Conservation (phyloP, 1,139 yeast genomes). For the Geotrichum carabidarum region DNA sequence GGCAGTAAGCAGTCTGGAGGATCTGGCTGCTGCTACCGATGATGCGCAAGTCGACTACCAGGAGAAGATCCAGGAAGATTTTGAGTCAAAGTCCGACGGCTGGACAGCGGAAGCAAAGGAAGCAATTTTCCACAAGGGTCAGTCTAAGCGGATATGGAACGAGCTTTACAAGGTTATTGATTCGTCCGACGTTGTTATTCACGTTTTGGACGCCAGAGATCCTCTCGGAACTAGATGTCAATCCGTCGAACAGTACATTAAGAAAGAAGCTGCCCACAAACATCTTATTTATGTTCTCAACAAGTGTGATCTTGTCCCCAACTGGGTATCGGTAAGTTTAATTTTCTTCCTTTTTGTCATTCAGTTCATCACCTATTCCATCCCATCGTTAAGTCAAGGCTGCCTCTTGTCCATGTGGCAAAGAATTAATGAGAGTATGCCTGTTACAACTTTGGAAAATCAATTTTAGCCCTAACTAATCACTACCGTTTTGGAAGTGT, state of each 20-base stretch:
- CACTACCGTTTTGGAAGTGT: constrained; percentile 47
- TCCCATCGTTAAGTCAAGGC: constrained; percentile 41
- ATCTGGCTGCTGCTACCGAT: constrained; percentile 60
- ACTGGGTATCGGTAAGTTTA: constrained; percentile 79
- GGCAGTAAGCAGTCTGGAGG: constrained; percentile 74
- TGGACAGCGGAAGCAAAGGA: constrained; percentile 89
- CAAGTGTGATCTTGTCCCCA: constrained; percentile 97
- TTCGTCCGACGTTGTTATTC: constrained; percentile 94
- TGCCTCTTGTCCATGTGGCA: constrained; percentile 32
- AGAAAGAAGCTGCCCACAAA: constrained; percentile 92
- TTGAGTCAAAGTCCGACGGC: constrained; percentile 51
- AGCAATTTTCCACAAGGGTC: constrained; percentile 93
- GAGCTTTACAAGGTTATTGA: constrained; percentile 95
- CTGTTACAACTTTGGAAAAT: constrained; percentile 96
- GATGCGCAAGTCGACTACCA: constrained; percentile 57
- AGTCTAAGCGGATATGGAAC: constrained; percentile 97
- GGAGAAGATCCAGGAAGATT: constrained; percentile 68
- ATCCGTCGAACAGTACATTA: constrained; percentile 87
- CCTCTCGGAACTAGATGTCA: constrained; percentile 94
- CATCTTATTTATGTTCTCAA: constrained; percentile 90
- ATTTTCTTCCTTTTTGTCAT: not conserved
- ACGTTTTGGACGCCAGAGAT: constrained; percentile 94
- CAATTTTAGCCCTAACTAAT: constrained; percentile 51
- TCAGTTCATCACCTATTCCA: not conserved
- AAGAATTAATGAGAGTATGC: constrained; percentile 38